Evolutionary conservation across 2,329 filamentous ascomycete genomes (phyloP), one percentile per base, ranked within the genome.

Genomic region (Diaporthe ampelina): DNA sequence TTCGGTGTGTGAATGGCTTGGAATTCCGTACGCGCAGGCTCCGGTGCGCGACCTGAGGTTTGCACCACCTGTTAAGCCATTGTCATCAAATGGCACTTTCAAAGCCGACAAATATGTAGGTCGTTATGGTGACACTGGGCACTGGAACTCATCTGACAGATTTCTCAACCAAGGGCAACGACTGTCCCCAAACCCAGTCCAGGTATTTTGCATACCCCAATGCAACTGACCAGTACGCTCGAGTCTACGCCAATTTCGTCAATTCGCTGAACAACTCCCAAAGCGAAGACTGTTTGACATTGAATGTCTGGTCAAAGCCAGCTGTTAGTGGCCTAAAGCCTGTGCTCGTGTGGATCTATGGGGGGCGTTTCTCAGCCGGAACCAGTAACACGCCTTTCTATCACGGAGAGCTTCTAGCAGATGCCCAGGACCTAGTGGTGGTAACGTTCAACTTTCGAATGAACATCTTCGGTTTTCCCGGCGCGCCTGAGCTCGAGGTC

Each of bases 331-430:
- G n/a, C 9, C 48, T 68, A 32, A 86, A 84, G 63, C 80, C 86
- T 8, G 86, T 87, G 26, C 75, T 87, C 40, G 80, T 87, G 15
- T 87, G 84, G 82, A 82, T 87, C 15, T 81, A 84, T 63, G 86
- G 86, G 3, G 86, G 86, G 11, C 83, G 80, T 0, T 86, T 85
- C 68, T 79, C 76, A 2, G 79, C 79, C 45, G 85, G 85, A n/a
- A 67, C 48, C 29, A 70, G 59, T 50, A 56, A 67, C 10, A 73
- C 61, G 19, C 72, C 72, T 8, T 73, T 73, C 72, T 67, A 73
- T 9, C 21, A 54, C 6, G 72, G 72, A n/a, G 72, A 43, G 26
- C 19, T 70, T 7, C 5, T 73, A 4, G 63, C 72, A 7, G 63
- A 70, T 40, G 52, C 61, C 24, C 63, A 73, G 54, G 72, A 73